Evolutionary conservation across 129 eudicot species (phyloP), one percentile per base, ranked within the genome.

Genomic region (Silybum marianum): DNA sequence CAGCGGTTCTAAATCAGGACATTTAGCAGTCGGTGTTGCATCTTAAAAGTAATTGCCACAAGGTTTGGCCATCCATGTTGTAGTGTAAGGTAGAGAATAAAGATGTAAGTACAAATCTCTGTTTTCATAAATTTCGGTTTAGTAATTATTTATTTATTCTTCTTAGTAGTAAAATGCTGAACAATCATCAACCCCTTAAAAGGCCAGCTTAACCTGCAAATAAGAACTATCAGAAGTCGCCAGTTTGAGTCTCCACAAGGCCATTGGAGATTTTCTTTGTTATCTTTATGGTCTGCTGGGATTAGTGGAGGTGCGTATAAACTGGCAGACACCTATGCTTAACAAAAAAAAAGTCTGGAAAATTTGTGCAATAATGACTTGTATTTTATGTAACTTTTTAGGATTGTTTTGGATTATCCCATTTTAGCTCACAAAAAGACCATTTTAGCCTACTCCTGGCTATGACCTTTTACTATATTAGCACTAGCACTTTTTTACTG

Each of bases 1-100:
- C 67, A 58, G 77, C 63, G 66, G 77, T 63, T 62, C 84, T 5
- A 86, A 85, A 81, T 77, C 83, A 38, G 84, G 88, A 69, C 84
- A 65, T 66, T 24, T 72, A 48, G 82, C 86, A 9, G 87, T 83
- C 25, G 92, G 89, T 7, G 80, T 88, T 86, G 84, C 87, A 67
- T 83, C 89, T 36, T 77, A 74, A 84, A 12, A 12, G 3, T n/a
- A 40, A 13, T 58, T 69, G 34, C 48, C 42, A 51, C 60, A 78
- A 21, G 10, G 74, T 78, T 51, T 51, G 75, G 68, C 13, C 9
- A 69, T 82, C 36, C 54, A 63, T 51, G 69, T 67, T 82, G 83
- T 81, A 77, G 76, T 78, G 36, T 32, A 72, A 38, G 24, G 89
- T 85, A 71, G 85, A 25, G 40, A 83, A 76, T 36, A 76, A 76